Percentiles rank a stretch among this genome's conserved stretches.
These are phyloP conservation scores for Claviceps cyperi DNA, from an alignment of 2,329 filamentous ascomycete species.

Conservation along the genomic window DNA sequence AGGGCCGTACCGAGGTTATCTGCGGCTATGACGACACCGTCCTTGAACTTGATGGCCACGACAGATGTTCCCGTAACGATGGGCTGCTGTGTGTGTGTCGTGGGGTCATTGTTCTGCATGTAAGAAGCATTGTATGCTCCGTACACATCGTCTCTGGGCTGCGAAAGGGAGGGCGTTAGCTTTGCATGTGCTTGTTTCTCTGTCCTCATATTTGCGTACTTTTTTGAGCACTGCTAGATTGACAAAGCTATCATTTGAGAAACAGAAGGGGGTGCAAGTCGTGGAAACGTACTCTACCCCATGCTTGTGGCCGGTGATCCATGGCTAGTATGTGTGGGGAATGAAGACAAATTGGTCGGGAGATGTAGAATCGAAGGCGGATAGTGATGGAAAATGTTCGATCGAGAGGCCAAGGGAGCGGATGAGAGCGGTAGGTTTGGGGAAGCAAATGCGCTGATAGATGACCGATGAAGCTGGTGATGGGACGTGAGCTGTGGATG, in stretches of 20 bases:
- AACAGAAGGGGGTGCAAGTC: conserved; percentile 7
- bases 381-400: not conserved
- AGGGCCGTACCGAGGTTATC: conserved; percentile 69
- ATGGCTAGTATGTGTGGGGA: conserved; percentile 24
- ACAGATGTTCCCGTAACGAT: conserved; percentile 96
- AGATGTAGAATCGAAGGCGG: not conserved
- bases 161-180: conserved; percentile 5
- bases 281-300: conserved; percentile 48
- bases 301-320: conserved; percentile 61
- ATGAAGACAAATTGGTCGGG: not conserved
- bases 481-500: not conserved
- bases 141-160: conserved; percentile 97
- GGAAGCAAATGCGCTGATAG: conserved; percentile 2
- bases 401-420: not conserved
- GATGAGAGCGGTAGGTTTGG: not conserved
- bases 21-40: conserved; percentile 89
- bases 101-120: conserved; percentile 57
- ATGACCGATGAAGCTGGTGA: conserved; percentile 8
- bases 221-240: not conserved
- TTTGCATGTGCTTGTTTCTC: conserved; percentile 3
- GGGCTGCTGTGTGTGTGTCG: conserved; percentile 78
- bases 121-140: conserved; percentile 83
- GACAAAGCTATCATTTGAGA: conserved; percentile 3
- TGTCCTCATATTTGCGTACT: conserved; percentile 2
- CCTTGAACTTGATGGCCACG: conserved; percentile 86